Base-by-base conservation (phyloP, 2,329 filamentous ascomycete genomes). In the Gnomoniopsis smithogilvyi region DNA sequence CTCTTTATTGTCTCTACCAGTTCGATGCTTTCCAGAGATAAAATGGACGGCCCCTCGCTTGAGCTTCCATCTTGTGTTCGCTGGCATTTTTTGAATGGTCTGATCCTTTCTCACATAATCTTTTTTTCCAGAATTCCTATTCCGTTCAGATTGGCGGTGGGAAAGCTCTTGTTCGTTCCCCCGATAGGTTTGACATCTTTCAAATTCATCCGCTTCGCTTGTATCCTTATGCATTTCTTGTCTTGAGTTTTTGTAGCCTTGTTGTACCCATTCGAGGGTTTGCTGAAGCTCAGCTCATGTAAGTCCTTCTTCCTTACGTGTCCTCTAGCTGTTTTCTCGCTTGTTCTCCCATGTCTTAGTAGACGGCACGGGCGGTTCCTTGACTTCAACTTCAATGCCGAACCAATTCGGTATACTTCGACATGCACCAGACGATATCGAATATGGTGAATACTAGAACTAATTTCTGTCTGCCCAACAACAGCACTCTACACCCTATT, bases 1-100 rank as follows among this genome's bases (percentile, higher is more conserved):
- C 52, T 38, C n/a, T 38, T 26, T n/a, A 54, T 30, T 52, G 51
- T 52, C 36, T 22, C 51, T 30, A 12, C 11, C 41, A 24, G 55
- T 54, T 34, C 58, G 56, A 24, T 26, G 21, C 36, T 54, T 43
- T 34, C 53, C 52, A 47, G 50, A 62, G 59, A 46, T 53, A 62
- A 62, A 46, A 50, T 52, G 30, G 34, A 21, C 30, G 30, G 21
- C 15, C 53, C 33, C 45, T 56, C 34, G 17, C 26, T 22, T 26
- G 38, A 15, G 24, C 26, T 14, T 55, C 26, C 3, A 34, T 21
- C n/a, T 36, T 30, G n/a, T 7, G n/a, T 17, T 47, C 21, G 26
- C 46, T 3, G 11, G 6, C 36, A 6, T 30, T 45, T 34, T n/a
- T 43, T n/a, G 30, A 33, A 19, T 33, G 12, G 48, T n/a, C 22